These are phyloP conservation scores for Escovopsis sp. DNA, from an alignment of 2,329 filamentous ascomycete genomes.

Conservation along the genomic window DNA sequence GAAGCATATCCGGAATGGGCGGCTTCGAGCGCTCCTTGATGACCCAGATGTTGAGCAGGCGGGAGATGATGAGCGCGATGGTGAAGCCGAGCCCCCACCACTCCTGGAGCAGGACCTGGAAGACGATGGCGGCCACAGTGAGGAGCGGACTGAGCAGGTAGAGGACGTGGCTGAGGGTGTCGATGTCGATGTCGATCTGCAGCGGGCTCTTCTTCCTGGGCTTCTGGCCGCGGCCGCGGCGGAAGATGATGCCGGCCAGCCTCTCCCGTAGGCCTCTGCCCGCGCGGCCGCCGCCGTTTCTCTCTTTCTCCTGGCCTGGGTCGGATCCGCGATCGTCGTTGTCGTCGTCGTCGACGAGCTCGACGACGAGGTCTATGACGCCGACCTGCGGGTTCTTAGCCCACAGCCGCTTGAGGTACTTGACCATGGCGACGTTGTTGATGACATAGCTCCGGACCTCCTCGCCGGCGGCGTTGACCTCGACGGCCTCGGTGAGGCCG, in stretches of 20 bases:
- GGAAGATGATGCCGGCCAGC: not conserved
- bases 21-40: constrained; percentile 34
- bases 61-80: constrained; percentile 34
- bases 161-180: constrained; percentile 32
- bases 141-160: constrained; percentile 33
- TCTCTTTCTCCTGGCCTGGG: constrained; percentile 2
- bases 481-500: constrained; percentile 6
- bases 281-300: constrained; percentile 2
- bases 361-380: constrained; percentile 17
- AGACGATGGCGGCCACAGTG: constrained; percentile 27
- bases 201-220: not conserved
- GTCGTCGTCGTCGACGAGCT: constrained; percentile 9
- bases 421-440: constrained; percentile 37
- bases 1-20: not conserved
- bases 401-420: constrained; percentile 24
- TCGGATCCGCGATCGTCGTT: not conserved
- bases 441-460: constrained; percentile 21
- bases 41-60: constrained; percentile 40
- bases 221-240: constrained; percentile 3
- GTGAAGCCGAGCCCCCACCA: constrained; percentile 37
- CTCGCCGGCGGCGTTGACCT: constrained; percentile 6
- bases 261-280: constrained; percentile 9
- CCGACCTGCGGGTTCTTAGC: constrained; percentile 8
- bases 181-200: constrained; percentile 16
- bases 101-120: constrained; percentile 33